A percentile compares a stretch with the other conserved stretches of the same genome.
Evolutionary conservation across 1,284 basidiomycete genomes (phyloP).

Genomic region (Naganishia liquefaciens): DNA sequence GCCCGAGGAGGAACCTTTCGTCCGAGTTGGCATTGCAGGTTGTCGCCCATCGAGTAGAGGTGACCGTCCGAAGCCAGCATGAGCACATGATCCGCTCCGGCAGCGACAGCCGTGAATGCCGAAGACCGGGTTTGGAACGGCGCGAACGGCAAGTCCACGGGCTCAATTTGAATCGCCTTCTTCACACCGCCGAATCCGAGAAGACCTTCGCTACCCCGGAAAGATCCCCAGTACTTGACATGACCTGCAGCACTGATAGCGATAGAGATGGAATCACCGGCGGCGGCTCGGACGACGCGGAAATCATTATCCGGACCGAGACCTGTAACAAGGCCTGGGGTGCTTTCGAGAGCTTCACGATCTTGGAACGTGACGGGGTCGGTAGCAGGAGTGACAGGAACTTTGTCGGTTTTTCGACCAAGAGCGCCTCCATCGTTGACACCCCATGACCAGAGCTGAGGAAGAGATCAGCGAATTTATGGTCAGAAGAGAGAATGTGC

Average conservation of each 20-base stretch:
- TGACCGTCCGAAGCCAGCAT: conserved; percentile 80
- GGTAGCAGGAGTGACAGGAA: conserved; percentile 61
- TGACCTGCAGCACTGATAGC: conserved; percentile 76
- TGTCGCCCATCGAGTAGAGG: conserved; percentile 76
- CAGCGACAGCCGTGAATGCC: conserved; percentile 68
- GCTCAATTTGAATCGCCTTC: conserved; percentile 54
- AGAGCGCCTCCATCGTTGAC: conserved; percentile 90
- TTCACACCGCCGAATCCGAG: conserved; percentile 76
- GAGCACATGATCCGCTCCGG: conserved; percentile 83
- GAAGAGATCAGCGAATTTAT: conserved; percentile 15
- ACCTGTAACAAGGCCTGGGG: conserved; percentile 71
- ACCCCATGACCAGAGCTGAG: conserved; percentile 79
- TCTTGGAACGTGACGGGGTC: conserved; percentile 66
- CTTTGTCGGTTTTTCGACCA: conserved; percentile 73
- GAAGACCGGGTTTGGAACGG: conserved; percentile 32
- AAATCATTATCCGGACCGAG: conserved; percentile 70
- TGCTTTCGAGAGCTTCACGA: conserved; percentile 62
- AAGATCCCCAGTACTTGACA: conserved; percentile 86
- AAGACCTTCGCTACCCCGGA: conserved; percentile 76
- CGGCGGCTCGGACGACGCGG: conserved; percentile 76
- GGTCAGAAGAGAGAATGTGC: conserved; percentile 46
- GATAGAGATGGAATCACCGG: conserved; percentile 81
- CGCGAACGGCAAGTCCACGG: conserved; percentile 52
- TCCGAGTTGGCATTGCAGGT: conserved; percentile 82
- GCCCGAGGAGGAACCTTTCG: conserved; percentile 79